Percentiles rank a stretch among this genome's conserved stretches.
These are phyloP conservation scores for Aspergillus udagawae DNA, from an alignment of 2,329 filamentous ascomycete genomes.

Conservation along the genomic window DNA sequence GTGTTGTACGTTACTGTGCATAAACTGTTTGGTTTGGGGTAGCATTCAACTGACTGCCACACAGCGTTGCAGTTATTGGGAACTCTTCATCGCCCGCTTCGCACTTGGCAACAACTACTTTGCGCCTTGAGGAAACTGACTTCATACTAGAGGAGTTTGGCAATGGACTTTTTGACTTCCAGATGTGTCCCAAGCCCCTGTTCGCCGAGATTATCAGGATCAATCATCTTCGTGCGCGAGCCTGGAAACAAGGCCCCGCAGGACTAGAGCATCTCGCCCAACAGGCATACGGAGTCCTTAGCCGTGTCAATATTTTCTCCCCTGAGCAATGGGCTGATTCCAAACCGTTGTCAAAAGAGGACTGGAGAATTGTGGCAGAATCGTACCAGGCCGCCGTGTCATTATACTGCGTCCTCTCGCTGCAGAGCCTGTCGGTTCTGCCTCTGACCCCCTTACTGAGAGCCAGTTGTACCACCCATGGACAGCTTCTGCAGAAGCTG, in stretches of 20 bases:
- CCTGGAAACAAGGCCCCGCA: neutral
- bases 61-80: constrained; percentile 29
- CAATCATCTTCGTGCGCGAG: constrained; percentile 32
- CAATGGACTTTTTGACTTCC: constrained; percentile 16
- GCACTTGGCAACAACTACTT: constrained; percentile 22
- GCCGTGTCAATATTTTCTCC: constrained; percentile 26
- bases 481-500: constrained; percentile 1
- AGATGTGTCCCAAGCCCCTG: constrained; percentile 28
- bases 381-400: constrained; percentile 30
- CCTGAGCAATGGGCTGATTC: constrained; percentile 26
- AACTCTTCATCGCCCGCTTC: constrained; percentile 37
- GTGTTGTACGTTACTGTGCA: constrained; percentile 23
- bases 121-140: constrained; percentile 24
- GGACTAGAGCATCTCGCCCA: constrained; percentile 1
- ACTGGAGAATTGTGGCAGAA: constrained; percentile 27
- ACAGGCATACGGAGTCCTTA: constrained; percentile 21
- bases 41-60: neutral
- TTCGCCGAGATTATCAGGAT: constrained; percentile 35
- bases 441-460: constrained; percentile 13
- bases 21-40: neutral
- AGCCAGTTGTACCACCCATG: neutral
- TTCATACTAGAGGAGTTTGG: constrained; percentile 21
- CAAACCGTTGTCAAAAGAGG: constrained; percentile 18
- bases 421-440: constrained; percentile 31
- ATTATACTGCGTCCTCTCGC: constrained; percentile 37